Evolutionary conservation across 768 basidiomycete genomes (phyloP).

Genomic region (Tricholoma terreum): DNA sequence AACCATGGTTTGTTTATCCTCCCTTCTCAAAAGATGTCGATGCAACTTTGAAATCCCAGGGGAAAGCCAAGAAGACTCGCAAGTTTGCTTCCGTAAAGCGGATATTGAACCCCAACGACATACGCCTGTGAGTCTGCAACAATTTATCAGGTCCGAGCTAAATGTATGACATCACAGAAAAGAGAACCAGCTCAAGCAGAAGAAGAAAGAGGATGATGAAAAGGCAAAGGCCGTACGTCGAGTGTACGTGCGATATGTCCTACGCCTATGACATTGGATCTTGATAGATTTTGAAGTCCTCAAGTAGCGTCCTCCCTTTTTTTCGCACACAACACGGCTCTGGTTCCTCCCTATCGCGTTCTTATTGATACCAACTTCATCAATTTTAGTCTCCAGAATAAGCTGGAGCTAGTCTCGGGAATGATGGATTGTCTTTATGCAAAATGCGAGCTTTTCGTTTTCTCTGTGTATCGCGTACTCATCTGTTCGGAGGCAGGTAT

Average conservation of each 20-base stretch:
- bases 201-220: slow-evolving; percentile 77
- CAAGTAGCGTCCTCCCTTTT: slow-evolving; percentile 91
- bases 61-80: slow-evolving; percentile 88
- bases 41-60: slow-evolving; percentile 40
- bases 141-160: background rate
- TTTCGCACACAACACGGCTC: slow-evolving; percentile 90
- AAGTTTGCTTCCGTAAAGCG: slow-evolving; percentile 95
- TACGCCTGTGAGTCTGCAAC: slow-evolving; percentile 65
- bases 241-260: slow-evolving; percentile 53
- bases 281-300: slow-evolving; percentile 43
- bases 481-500: slow-evolving; percentile 60
- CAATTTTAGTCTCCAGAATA: slow-evolving; percentile 98
- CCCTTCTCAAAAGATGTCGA: background rate
- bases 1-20: background rate
- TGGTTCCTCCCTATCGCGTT: slow-evolving; percentile 95
- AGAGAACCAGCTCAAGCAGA: slow-evolving; percentile 88
- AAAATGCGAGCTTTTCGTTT: slow-evolving; percentile 60
- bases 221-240: slow-evolving; percentile 75
- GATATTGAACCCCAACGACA: slow-evolving; percentile 90
- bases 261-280: slow-evolving; percentile 1
- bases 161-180: slow-evolving; percentile 54
- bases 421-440: slow-evolving; percentile 99
- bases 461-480: background rate
- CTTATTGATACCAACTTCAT: slow-evolving; percentile 99
- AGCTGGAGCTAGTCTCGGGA: slow-evolving; percentile 90